Evolutionary conservation across 768 basidiomycete genomes (phyloP), one percentile per base, ranked within the genome.

Genomic region (Cyathus striatus): DNA sequence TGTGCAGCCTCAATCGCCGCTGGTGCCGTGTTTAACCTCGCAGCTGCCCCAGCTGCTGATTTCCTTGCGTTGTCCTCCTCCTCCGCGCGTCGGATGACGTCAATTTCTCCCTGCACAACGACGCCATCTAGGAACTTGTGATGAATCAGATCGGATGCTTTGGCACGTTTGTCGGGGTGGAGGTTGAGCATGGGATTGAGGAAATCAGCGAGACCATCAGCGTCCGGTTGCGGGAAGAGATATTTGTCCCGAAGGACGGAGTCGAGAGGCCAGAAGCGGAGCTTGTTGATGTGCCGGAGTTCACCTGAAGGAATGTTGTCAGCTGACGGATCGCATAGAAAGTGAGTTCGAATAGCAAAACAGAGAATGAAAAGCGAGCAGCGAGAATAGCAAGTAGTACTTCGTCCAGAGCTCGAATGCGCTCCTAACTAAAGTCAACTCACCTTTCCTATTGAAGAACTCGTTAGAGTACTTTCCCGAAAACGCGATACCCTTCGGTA

Each of bases 391-490:
- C 30, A 32, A 32, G 30, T 12, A 4, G 12, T 32, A 4, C 30
- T 12, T 32, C 30, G 4, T 3, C 30, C 30, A 12, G 30, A 32
- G 4, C 30, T 12, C 12, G 30, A 32, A 16, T 12, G 13, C 30
- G 12, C 4, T 32, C 2, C 30, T 4, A 12, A 12, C 30, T 12
- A 32, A 12, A 4, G 30, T 32, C 12, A 42, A 61, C 75, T 37
- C 43, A 90, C 94, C 41, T 94, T 78, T 86, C 86, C n/a, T 93
- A 81, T 85, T 98, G 70, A 99, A 98, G 57, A 96, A 93, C 59
- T 98, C 94, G 36, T 79, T 78, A 47, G 83, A 86, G 67, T 96
- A 98, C 61, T 94, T 97, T 20, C 95, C 95, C 5, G 81, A 76
- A 54, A 95, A 80, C 2, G 92, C 92, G 32, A 98, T 68, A 38